Evolutionary conservation across 257 asterid genomes (phyloP).

Genomic region (Solanum pimpinellifolium): DNA sequence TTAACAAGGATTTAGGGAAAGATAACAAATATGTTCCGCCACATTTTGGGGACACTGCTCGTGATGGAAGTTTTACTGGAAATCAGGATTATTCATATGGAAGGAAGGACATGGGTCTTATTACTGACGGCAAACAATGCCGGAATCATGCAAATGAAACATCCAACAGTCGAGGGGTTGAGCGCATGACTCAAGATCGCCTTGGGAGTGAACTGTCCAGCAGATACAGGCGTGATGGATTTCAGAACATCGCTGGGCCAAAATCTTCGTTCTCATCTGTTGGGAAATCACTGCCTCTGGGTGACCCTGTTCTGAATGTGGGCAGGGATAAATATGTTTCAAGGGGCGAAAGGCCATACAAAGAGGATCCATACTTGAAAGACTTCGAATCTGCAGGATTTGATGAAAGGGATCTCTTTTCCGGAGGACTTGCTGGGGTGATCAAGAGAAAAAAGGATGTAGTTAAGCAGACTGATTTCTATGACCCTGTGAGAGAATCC

Average conservation of each 20-base stretch:
- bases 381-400: slow-evolving; percentile 38
- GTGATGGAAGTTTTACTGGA: slow-evolving; percentile 16
- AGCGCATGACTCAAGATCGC: slow-evolving; percentile 32
- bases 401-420: slow-evolving; percentile 71
- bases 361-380: slow-evolving; percentile 46
- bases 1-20: slow-evolving; percentile 27
- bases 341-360: slow-evolving; percentile 39
- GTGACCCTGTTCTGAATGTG: slow-evolving; percentile 31
- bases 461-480: slow-evolving; percentile 51
- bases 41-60: slow-evolving; percentile 32
- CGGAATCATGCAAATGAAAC: slow-evolving; percentile 36
- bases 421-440: slow-evolving; percentile 66
- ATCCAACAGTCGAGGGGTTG: slow-evolving; percentile 35
- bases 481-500: slow-evolving; percentile 89
- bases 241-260: slow-evolving; percentile 22
- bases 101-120: slow-evolving; percentile 35
- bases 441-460: slow-evolving; percentile 79
- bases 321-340: slow-evolving; percentile 44
- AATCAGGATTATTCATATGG: slow-evolving; percentile 45
- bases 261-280: slow-evolving; percentile 38
- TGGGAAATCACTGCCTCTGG: slow-evolving; percentile 32
- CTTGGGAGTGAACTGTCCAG: slow-evolving; percentile 36
- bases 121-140: slow-evolving; percentile 27
- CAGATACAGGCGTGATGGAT: slow-evolving; percentile 42
- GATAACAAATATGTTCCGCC: slow-evolving; percentile 37